A percentile compares a stretch with the other conserved stretches of the same genome.
Conservation (phyloP, 2,329 filamentous ascomycete genomes). For the Geosmithia morbida region DNA sequence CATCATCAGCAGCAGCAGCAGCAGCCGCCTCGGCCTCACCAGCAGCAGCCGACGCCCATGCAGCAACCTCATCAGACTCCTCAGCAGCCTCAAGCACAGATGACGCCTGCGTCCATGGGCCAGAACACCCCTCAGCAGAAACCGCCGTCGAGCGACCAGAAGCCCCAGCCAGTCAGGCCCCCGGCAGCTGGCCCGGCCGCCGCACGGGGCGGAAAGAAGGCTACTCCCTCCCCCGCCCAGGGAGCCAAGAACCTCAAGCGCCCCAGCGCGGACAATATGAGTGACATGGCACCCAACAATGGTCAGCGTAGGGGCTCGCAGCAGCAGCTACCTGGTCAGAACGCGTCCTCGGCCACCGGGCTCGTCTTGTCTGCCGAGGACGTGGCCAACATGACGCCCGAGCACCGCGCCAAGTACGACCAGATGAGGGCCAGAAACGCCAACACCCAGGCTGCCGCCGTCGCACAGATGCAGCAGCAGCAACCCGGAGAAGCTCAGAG, state of each 20-base stretch:
- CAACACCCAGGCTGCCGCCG: constrained; percentile 7
- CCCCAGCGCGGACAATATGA: constrained; percentile 28
- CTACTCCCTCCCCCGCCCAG: constrained; percentile 20
- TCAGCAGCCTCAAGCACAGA: background rate
- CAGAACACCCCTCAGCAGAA: constrained; percentile 1
- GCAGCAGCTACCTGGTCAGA: constrained; percentile 1
- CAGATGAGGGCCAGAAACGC: constrained; percentile 13
- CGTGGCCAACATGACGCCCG: constrained; percentile 25
- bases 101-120: background rate
- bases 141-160: background rate
- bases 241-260: constrained; percentile 35
- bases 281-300: constrained; percentile 7
- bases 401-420: constrained; percentile 30
- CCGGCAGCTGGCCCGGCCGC: background rate
- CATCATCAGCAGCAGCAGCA: constrained; percentile 20
- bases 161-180: background rate
- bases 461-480: background rate
- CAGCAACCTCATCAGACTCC: constrained; percentile 4
- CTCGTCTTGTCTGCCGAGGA: constrained; percentile 9
- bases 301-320: constrained; percentile 8
- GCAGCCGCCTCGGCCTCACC: background rate
- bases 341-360: background rate
- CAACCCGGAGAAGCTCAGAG: constrained; percentile 5
- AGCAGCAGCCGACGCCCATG: constrained; percentile 15
- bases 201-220: constrained; percentile 1